A percentile compares a stretch with the other conserved stretches of the same genome.
These are phyloP conservation scores for Haberlea rhodopensis DNA, from an alignment of 257 asterid species.

Conservation along the genomic window DNA sequence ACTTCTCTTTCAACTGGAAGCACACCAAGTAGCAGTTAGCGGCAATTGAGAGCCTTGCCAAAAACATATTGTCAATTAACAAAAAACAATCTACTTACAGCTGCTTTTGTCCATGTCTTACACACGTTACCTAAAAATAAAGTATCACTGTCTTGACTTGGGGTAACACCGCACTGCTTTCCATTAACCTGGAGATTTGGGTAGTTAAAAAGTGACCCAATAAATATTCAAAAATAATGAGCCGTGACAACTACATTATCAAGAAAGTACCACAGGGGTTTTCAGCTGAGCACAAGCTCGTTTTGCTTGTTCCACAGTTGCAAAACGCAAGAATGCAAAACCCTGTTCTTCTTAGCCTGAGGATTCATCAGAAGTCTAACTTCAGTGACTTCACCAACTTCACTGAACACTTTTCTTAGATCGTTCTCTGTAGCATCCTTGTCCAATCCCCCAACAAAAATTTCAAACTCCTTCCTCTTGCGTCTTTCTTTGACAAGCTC, in stretches of 20 bases:
- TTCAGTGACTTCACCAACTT: slow-evolving; percentile 90
- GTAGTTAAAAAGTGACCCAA: slow-evolving; percentile 42
- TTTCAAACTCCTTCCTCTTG: slow-evolving; percentile 92
- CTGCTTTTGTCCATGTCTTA: slow-evolving; percentile 91
- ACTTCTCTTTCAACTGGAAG: slow-evolving; percentile 30
- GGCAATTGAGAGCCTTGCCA: slow-evolving; percentile 32
- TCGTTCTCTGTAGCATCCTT: slow-evolving; percentile 97
- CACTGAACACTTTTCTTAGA: slow-evolving; percentile 77
- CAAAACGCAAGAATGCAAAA: slow-evolving; percentile 95
- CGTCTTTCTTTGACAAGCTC: slow-evolving; percentile 80
- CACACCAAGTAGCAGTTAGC: slow-evolving; percentile 43
- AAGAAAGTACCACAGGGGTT: slow-evolving; percentile 80
- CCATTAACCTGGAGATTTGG: slow-evolving; percentile 82
- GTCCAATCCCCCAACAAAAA: slow-evolving; percentile 96
- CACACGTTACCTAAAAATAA: slow-evolving; percentile 88
- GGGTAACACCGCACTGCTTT: slow-evolving; percentile 94
- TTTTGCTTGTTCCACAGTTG: slow-evolving; percentile 89
- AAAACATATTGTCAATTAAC: slow-evolving; percentile 31
- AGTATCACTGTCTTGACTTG: slow-evolving; percentile 39
- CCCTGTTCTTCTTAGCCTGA: slow-evolving; percentile 94
- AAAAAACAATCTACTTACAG: slow-evolving; percentile 66
- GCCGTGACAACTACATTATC: slow-evolving; percentile 33
- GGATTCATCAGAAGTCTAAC: slow-evolving; percentile 97
- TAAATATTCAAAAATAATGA: slow-evolving; percentile 28
- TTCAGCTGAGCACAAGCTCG: slow-evolving; percentile 81